These are phyloP conservation scores for Hericium erinaceus DNA, from an alignment of 768 basidiomycete species.

Conservation along the genomic window DNA sequence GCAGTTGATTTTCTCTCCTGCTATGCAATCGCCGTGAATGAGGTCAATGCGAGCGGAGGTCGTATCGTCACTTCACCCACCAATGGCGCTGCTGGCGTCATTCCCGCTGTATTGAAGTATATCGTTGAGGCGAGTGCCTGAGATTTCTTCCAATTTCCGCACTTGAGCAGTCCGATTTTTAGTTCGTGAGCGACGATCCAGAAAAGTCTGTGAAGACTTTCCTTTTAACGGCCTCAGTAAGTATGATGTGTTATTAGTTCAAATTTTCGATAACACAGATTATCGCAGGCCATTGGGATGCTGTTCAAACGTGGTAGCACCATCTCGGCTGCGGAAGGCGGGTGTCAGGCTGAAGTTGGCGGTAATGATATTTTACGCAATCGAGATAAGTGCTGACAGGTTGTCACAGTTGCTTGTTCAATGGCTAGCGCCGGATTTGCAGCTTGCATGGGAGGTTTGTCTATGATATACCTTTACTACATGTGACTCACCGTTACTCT, in stretches of 20 bases:
- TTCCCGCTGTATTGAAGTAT: constrained; percentile 88
- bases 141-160: not conserved
- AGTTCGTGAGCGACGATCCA: constrained; percentile 88
- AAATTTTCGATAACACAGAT: constrained; percentile 3
- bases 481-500: not conserved
- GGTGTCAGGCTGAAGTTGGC: constrained; percentile 93
- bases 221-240: constrained; percentile 76
- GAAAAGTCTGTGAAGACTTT: constrained; percentile 86
- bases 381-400: not conserved
- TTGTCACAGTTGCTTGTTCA: constrained; percentile 68
- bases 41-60: constrained; percentile 89
- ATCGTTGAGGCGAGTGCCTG: constrained; percentile 54
- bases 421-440: constrained; percentile 95
- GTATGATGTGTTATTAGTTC: constrained; percentile 18
- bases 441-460: constrained; percentile 83
- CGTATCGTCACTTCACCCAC: constrained; percentile 93
- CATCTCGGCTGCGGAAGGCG: constrained; percentile 93
- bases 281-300: constrained; percentile 76
- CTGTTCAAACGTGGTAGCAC: constrained; percentile 96
- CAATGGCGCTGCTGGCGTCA: constrained; percentile 90
- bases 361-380: constrained; percentile 30
- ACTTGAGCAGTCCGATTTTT: not conserved
- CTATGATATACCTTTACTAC: not conserved
- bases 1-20: constrained; percentile 91
- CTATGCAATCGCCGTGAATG: constrained; percentile 92